These are phyloP conservation scores for Rhodamnia rubescens DNA, from an alignment of 345 rosid genomes.

Conservation along the genomic window DNA sequence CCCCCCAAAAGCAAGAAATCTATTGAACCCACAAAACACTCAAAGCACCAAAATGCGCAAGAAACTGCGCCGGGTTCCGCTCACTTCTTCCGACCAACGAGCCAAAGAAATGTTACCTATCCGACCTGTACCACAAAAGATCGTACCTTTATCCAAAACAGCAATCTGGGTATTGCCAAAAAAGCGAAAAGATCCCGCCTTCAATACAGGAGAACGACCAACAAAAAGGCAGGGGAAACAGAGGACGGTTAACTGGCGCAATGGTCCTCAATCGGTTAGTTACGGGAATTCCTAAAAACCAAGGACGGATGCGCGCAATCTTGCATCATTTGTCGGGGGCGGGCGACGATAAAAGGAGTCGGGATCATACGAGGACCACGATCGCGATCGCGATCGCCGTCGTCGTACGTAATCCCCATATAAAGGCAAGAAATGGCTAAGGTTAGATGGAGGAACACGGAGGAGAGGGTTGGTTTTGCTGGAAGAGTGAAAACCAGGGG, in stretches of 20 bases:
- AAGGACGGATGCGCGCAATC: not conserved
- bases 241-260: not conserved
- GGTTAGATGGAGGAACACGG: not conserved
- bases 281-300: not conserved
- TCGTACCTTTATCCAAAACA: not conserved
- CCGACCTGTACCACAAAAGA: not conserved
- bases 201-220: not conserved
- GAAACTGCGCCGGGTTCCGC: not conserved
- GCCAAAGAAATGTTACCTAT: not conserved
- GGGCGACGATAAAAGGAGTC: slow-evolving; percentile 1
- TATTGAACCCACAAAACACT: not conserved
- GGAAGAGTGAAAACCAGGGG: slow-evolving; percentile 65
- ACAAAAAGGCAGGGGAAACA: not conserved
- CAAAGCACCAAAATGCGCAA: not conserved
- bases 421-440: not conserved
- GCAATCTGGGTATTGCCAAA: not conserved
- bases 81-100: not conserved
- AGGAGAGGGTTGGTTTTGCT: slow-evolving; percentile 13
- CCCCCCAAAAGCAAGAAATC: not conserved
- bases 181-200: not conserved
- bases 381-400: not conserved
- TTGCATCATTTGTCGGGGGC: not conserved
- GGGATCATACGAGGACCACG: not conserved
- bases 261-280: not conserved
- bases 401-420: not conserved